Conservation (phyloP, 768 basidiomycete genomes). For the Rickenella mellea region DNA sequence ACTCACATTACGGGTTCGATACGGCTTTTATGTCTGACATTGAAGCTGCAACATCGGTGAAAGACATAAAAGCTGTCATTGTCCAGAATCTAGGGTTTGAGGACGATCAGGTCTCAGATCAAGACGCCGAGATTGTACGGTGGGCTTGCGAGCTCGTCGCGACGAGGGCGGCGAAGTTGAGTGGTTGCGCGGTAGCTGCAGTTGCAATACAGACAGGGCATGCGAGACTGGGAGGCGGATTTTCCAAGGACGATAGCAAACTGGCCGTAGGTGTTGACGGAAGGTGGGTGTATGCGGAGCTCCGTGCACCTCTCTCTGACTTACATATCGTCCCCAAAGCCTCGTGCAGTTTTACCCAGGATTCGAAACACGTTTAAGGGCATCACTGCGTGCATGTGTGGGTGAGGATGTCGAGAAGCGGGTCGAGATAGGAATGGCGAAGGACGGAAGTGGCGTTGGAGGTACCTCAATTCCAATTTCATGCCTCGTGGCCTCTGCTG, state of each 20-base stretch:
- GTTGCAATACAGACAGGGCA: conserved; percentile 75
- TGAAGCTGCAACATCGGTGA: conserved; percentile 52
- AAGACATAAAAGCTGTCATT: conserved; percentile 51
- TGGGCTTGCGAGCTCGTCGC: conserved; percentile 76
- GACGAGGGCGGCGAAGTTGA: conserved; percentile 71
- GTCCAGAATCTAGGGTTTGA: conserved; percentile 52
- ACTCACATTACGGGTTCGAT: conserved; percentile 91
- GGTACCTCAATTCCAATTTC: conserved; percentile 55
- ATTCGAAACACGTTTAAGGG: conserved; percentile 68
- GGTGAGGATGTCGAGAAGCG: conserved; percentile 73
- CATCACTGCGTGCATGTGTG: conserved; percentile 64
- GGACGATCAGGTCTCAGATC: conserved; percentile 37
- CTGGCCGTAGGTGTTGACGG: conserved; percentile 90
- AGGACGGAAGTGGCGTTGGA: conserved; percentile 96
- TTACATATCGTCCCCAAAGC: conserved; percentile 27
- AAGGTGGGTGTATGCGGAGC: conserved; percentile 44
- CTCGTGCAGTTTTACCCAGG: conserved; percentile 88
- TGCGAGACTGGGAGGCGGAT: conserved; percentile 39
- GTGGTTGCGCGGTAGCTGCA: conserved; percentile 81
- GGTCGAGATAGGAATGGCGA: conserved; percentile 85
- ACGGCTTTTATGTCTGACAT: conserved; percentile 85
- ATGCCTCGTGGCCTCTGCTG: not conserved
- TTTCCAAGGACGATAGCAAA: conserved; percentile 32
- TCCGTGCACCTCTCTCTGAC: not conserved
- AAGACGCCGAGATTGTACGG: conserved; percentile 57